A percentile compares a stretch with the other conserved stretches of the same genome.
phyloP scores from a whole-genome alignment of 2,329 filamentous ascomycete species.

The Cladobotryum mycophilum region DNA sequence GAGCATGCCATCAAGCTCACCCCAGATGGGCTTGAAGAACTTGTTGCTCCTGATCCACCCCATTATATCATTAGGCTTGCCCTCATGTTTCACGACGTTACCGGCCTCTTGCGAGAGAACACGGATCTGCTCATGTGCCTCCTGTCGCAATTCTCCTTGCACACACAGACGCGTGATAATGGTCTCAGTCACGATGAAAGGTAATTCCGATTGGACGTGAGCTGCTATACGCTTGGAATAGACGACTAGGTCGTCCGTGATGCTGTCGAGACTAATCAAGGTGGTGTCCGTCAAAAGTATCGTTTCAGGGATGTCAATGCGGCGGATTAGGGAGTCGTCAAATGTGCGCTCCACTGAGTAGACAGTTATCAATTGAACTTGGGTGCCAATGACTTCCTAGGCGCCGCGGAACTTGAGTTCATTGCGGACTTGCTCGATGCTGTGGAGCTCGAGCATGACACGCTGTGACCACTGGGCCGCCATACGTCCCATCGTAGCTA shows the following conservation, averaged over 20 bases:
- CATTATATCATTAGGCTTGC: slow-evolving; percentile 73
- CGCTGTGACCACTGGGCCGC: slow-evolving; percentile 63
- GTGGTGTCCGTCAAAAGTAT: slow-evolving; percentile 65
- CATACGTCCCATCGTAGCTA: slow-evolving; percentile 54
- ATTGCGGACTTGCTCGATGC: slow-evolving; percentile 61
- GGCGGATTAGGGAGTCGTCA: slow-evolving; percentile 57
- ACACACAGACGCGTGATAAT: slow-evolving; percentile 75
- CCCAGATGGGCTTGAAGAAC: slow-evolving; percentile 70
- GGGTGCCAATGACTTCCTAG: slow-evolving; percentile 63
- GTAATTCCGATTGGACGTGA: slow-evolving; percentile 40
- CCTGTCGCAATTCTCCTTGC: slow-evolving; percentile 63
- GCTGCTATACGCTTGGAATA: slow-evolving; percentile 47
- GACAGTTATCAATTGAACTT: slow-evolving; percentile 37
- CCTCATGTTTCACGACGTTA: slow-evolving; percentile 50
- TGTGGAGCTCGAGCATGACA: slow-evolving; percentile 60
- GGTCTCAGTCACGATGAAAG: slow-evolving; percentile 67
- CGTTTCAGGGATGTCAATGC: slow-evolving; percentile 54
- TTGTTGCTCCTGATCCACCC: slow-evolving; percentile 63
- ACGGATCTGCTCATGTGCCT: slow-evolving; percentile 77
- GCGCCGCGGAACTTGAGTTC: slow-evolving; percentile 67
- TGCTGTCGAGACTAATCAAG: slow-evolving; percentile 60
- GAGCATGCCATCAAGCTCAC: slow-evolving; percentile 61
- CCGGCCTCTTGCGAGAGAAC: slow-evolving; percentile 74
- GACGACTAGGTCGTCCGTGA: slow-evolving; percentile 63
- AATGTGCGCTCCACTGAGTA: slow-evolving; percentile 59